Evolutionary conservation across 129 eudicot genomes (phyloP).

Genomic region (Heracleum sosnowskyi): DNA sequence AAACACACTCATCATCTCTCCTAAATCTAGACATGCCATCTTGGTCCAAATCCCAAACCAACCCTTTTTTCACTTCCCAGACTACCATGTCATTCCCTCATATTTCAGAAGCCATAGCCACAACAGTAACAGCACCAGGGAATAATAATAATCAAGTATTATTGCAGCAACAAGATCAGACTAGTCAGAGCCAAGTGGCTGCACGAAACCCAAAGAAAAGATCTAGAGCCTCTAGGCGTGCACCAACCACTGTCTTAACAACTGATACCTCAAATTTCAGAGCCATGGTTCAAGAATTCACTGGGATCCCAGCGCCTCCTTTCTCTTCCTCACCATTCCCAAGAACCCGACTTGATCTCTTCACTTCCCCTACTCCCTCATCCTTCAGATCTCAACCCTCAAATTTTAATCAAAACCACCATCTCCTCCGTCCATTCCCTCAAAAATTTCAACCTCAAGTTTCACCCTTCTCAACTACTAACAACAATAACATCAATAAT

Average conservation of each 20-base stretch:
- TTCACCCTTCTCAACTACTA: conserved; percentile 6
- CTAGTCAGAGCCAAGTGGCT: conserved; percentile 3
- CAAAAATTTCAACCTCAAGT: conserved; percentile 38
- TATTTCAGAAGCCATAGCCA: background rate
- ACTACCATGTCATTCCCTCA: conserved; percentile 7
- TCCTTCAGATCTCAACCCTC: conserved; percentile 33
- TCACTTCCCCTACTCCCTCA: conserved; percentile 31
- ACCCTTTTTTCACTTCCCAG: background rate
- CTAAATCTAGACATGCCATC: conserved; percentile 28
- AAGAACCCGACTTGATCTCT: conserved; percentile 50
- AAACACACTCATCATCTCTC: conserved; percentile 23
- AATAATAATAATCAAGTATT: background rate
- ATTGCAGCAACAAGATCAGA: conserved; percentile 8
- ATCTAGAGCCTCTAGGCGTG: conserved; percentile 73
- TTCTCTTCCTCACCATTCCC: conserved; percentile 29
- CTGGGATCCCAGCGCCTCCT: conserved; percentile 83
- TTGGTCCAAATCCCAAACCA: conserved; percentile 41
- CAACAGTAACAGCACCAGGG: background rate
- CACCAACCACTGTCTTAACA: conserved; percentile 83
- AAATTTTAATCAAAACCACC: conserved; percentile 24
- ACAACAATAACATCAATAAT: background rate
- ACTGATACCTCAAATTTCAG: conserved; percentile 79
- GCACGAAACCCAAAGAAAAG: conserved; percentile 73
- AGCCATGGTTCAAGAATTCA: conserved; percentile 93
- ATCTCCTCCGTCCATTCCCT: conserved; percentile 46